Conservation (phyloP, 208 protist species). For the Sergeia podlipaevii region DNA sequence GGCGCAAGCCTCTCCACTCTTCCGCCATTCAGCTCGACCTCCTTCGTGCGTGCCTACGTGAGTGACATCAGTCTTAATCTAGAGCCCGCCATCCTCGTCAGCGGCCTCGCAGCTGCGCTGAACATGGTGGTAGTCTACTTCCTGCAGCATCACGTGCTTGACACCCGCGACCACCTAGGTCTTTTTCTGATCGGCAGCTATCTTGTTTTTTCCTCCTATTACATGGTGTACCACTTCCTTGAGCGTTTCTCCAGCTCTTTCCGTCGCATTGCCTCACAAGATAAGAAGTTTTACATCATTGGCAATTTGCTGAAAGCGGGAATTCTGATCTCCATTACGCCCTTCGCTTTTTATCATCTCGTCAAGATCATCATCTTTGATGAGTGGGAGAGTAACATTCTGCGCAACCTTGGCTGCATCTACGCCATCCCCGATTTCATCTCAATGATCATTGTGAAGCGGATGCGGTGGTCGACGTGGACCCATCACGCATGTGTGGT, state of each 20-base stretch:
- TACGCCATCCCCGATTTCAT: conserved; percentile 92
- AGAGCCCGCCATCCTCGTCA: conserved; percentile 66
- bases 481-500: conserved; percentile 87
- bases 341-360: conserved; percentile 77
- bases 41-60: conserved; percentile 83
- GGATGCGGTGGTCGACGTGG: conserved; percentile 90
- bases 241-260: conserved; percentile 74
- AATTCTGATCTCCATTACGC: conserved; percentile 86
- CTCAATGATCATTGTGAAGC: conserved; percentile 85
- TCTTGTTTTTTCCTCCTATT: conserved; percentile 83
- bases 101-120: conserved; percentile 48
- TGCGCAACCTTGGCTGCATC: conserved; percentile 91
- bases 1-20: conserved; percentile 24
- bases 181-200: conserved; percentile 88
- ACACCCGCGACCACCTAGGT: conserved; percentile 82
- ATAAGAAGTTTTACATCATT: conserved; percentile 93
- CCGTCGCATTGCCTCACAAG: conserved; percentile 68
- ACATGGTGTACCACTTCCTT: conserved; percentile 89
- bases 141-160: conserved; percentile 79
- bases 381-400: conserved; percentile 75
- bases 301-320: conserved; percentile 89
- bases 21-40: conserved; percentile 72
- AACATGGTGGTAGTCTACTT: conserved; percentile 75
- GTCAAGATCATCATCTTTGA: conserved; percentile 82
- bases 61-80: conserved; percentile 66